A percentile compares a stretch with the other conserved stretches of the same genome.
Evolutionary conservation across 2,329 filamentous ascomycete genomes (phyloP).

Genomic region (Aspergillus pseudoviridinutans): DNA sequence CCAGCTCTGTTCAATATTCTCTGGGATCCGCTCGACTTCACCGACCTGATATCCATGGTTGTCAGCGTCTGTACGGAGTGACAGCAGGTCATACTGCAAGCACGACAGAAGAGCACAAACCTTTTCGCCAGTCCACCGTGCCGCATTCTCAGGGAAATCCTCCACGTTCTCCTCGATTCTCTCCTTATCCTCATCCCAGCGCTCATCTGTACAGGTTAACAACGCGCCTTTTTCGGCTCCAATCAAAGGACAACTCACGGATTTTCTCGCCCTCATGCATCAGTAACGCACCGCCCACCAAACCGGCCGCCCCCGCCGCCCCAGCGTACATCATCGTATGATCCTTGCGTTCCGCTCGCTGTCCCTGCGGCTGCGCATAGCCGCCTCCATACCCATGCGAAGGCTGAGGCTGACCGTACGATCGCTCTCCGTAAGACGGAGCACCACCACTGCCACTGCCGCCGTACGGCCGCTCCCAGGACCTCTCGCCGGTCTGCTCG

Average conservation of each 20-base stretch:
- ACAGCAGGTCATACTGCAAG: too few species aligned
- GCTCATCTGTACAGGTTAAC: conserved; percentile 22
- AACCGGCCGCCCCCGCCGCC: conserved; percentile 38
- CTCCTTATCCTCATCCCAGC: conserved; percentile 32
- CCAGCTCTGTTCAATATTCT: conserved; percentile 32
- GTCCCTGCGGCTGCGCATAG: conserved; percentile 14
- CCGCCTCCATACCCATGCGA: conserved; percentile 3
- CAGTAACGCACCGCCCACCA: conserved; percentile 42
- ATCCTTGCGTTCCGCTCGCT: conserved; percentile 20
- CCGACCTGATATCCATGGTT: conserved; percentile 21
- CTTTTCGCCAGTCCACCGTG: conserved; percentile 42
- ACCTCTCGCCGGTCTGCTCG: conserved; percentile 43
- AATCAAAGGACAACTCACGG: conserved; percentile 11
- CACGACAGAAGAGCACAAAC: conserved; percentile 8
- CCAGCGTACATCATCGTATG: conserved; percentile 35
- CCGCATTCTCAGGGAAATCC: conserved; percentile 42
- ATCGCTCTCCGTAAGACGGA: not conserved
- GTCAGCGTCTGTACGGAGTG: too few species aligned
- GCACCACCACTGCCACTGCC: not conserved
- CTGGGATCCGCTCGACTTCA: conserved; percentile 40
- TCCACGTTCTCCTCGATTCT: conserved; percentile 32
- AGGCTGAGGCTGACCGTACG: conserved; percentile 11
- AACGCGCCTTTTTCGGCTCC: not conserved
- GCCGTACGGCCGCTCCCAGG: conserved; percentile 34
- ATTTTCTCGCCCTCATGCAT: conserved; percentile 46